These are phyloP conservation scores for Aotearoamyces nothofagi DNA, from an alignment of 2,329 filamentous ascomycete species.

Conservation along the genomic window DNA sequence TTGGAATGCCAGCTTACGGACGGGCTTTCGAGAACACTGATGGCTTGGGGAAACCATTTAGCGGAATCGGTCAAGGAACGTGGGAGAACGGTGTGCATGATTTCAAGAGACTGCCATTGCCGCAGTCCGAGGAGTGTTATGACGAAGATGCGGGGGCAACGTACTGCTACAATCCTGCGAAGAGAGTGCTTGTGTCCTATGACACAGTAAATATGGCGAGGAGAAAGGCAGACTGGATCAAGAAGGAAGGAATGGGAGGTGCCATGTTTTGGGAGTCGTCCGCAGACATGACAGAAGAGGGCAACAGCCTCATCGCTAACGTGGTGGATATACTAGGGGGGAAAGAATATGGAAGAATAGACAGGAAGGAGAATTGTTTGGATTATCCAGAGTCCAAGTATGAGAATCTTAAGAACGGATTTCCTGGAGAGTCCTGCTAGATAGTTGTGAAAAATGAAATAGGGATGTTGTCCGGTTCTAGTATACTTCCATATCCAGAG, in stretches of 20 bases:
- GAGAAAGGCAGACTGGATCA: conserved; percentile 59
- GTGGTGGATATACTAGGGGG: conserved; percentile 39
- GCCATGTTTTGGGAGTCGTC: conserved; percentile 95
- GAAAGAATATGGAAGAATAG: conserved; percentile 33
- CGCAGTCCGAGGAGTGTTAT: conserved; percentile 45
- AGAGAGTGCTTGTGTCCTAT: conserved; percentile 61
- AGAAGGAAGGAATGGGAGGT: conserved; percentile 53
- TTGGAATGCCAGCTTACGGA: conserved; percentile 89
- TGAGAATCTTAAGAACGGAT: conserved; percentile 48
- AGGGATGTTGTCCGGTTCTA: too few species aligned
- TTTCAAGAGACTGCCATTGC: conserved; percentile 68
- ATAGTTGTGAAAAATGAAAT: too few species aligned
- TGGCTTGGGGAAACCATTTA: conserved; percentile 54
- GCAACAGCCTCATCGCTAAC: conserved; percentile 51
- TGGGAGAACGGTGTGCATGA: conserved; percentile 83
- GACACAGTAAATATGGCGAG: conserved; percentile 54
- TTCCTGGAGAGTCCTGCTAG: conserved; percentile 29
- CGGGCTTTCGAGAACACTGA: conserved; percentile 69
- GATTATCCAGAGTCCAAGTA: conserved; percentile 52
- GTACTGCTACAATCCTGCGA: conserved; percentile 57
- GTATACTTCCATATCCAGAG: too few species aligned
- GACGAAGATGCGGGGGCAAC: conserved; percentile 54
- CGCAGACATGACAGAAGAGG: conserved; percentile 49
- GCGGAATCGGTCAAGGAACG: conserved; percentile 59
- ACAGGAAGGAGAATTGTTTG: conserved; percentile 41